phyloP scores from a whole-genome alignment of 140 eudicot species.

The Stevia rebaudiana region DNA sequence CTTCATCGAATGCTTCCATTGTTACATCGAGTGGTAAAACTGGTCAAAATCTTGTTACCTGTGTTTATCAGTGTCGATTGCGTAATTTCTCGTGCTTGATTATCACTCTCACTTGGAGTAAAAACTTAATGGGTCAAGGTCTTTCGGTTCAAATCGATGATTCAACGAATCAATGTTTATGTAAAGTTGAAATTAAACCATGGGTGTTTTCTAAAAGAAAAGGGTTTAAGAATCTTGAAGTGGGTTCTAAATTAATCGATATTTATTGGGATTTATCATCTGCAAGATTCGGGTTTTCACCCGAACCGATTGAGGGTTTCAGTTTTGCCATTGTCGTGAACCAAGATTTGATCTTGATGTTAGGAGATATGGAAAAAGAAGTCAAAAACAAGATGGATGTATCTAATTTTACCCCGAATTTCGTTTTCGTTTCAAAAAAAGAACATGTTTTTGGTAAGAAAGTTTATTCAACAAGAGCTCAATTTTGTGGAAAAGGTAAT shows the following conservation, averaged over 20 bases:
- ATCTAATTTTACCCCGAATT: slow-evolving; percentile 24
- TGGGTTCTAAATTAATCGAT: slow-evolving; percentile 36
- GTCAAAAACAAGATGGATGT: slow-evolving; percentile 37
- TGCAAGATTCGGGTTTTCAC: slow-evolving; percentile 52
- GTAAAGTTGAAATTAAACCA: slow-evolving; percentile 60
- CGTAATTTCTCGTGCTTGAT: slow-evolving; percentile 41
- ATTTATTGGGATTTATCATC: slow-evolving; percentile 54
- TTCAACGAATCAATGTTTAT: slow-evolving; percentile 29
- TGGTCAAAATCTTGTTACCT: slow-evolving; percentile 52
- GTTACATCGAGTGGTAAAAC: slow-evolving; percentile 15
- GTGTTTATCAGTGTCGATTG: slow-evolving; percentile 50
- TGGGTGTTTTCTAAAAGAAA: slow-evolving; percentile 52
- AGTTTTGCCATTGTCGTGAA: slow-evolving; percentile 45
- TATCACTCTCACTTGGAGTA: slow-evolving; percentile 53
- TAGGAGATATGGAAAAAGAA: slow-evolving; percentile 54
- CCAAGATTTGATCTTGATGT: slow-evolving; percentile 39
- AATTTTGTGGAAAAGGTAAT: slow-evolving; percentile 44
- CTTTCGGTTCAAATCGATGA: slow-evolving; percentile 44
- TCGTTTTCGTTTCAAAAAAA: slow-evolving; percentile 41
- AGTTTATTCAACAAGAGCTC: slow-evolving; percentile 36
- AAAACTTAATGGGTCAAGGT: slow-evolving; percentile 58
- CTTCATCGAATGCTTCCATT: slow-evolving; percentile 32
- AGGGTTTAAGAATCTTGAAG: slow-evolving; percentile 41
- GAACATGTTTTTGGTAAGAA: slow-evolving; percentile 67
- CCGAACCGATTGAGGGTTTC: slow-evolving; percentile 59